These are phyloP conservation scores for Malus hybrid DNA, from an alignment of 331 rosid species.

Conservation along the genomic window DNA sequence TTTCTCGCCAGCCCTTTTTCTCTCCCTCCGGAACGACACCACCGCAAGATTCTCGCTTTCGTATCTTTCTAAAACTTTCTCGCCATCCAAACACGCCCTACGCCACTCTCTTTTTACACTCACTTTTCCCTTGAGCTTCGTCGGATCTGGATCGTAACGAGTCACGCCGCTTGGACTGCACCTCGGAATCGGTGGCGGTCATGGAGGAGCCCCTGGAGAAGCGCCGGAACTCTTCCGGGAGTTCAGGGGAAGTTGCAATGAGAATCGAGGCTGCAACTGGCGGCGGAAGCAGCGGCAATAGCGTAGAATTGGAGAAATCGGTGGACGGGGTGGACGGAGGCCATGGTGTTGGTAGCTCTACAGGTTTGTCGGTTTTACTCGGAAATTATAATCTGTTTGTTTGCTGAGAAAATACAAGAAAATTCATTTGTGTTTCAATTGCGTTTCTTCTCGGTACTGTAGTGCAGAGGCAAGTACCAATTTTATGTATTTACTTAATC, in stretches of 20 bases:
- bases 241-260: conserved; percentile 35
- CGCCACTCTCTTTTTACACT: not conserved
- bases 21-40: not conserved
- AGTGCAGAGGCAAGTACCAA: not conserved
- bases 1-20: no score
- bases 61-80: not conserved
- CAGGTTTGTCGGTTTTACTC: conserved; percentile 31
- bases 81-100: not conserved
- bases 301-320: conserved; percentile 20
- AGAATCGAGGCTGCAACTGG: conserved; percentile 13
- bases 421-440: not conserved
- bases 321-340: conserved; percentile 2
- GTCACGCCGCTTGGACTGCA: no score
- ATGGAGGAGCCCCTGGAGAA: conserved; percentile 43
- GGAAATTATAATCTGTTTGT: conserved; percentile 6
- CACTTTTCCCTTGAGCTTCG: not conserved
- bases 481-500: not conserved
- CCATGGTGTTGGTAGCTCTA: conserved; percentile 25
- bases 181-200: conserved; percentile 18
- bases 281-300: conserved; percentile 16
- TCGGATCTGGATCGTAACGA: conserved; percentile 32
- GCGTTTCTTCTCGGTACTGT: not conserved
- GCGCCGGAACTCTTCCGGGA: conserved; percentile 21
- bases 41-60: not conserved
- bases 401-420: not conserved